Conservation (phyloP, 805 yeast genomes). For the Ogataea methanolica region DNA sequence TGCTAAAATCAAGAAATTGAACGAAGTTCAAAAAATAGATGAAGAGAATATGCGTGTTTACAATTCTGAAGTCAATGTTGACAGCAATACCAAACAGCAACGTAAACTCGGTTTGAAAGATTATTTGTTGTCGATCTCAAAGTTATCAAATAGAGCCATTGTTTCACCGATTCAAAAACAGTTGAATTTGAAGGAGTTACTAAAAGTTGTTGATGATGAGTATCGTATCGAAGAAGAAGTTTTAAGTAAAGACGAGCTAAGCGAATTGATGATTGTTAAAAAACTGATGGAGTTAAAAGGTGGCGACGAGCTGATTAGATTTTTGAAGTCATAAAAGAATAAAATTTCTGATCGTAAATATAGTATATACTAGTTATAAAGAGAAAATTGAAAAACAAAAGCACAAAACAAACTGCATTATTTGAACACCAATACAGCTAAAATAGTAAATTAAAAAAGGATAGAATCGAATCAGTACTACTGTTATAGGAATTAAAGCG, state of each 20-base stretch:
- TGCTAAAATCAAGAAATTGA: slow-evolving; percentile 35
- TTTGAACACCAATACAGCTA: no score
- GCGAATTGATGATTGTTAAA: slow-evolving; percentile 52
- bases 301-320: slow-evolving; percentile 54
- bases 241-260: slow-evolving; percentile 36
- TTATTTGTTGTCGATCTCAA: slow-evolving; percentile 28
- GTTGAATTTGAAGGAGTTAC: slow-evolving; percentile 44
- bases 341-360: no score
- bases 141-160: slow-evolving; percentile 30
- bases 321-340: slow-evolving; percentile 37
- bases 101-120: slow-evolving; percentile 17
- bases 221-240: slow-evolving; percentile 13
- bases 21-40: slow-evolving; percentile 31
- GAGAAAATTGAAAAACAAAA: no score
- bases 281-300: slow-evolving; percentile 67
- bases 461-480: no score
- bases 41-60: slow-evolving; percentile 28
- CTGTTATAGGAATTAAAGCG: no score
- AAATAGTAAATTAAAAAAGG: no score
- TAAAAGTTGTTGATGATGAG: slow-evolving; percentile 33
- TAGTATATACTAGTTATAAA: no score
- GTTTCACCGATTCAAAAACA: slow-evolving; percentile 26
- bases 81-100: slow-evolving; percentile 5
- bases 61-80: slow-evolving; percentile 18
- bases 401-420: no score